Base-by-base conservation (phyloP, 2,329 filamentous ascomycete species). In the Neurospora crassa region DNA sequence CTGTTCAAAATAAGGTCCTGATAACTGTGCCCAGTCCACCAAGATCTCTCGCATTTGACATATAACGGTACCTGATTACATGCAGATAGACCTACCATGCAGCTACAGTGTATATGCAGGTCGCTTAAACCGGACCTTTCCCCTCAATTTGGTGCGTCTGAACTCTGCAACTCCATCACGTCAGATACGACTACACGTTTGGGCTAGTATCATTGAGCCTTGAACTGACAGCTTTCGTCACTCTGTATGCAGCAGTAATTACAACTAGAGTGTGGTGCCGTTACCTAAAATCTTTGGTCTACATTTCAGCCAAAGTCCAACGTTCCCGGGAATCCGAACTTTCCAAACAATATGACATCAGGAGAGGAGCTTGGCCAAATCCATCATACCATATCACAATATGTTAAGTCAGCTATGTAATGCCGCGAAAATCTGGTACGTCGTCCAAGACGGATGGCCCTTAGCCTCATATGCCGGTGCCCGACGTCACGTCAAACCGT, bases 381-480 rank as follows among this genome's bases (percentile, higher is more conserved):
- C 29, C 7, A n/a, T 63, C 3, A 37, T 63, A 63, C n/a, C 10
- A 18, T 63, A 63, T 37, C 10, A 11, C 24, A 37, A 63, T 16
- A 37, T 37, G 14, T 34, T 5, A 63, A 63, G 53, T 16, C 4
- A 63, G 8, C 29, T 63, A 63, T 29, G 29, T 6, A 37, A 63
- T 63, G 14, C 53, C 29, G 53, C 53, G 29, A n/a, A 63, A 29
- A 63, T 63, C 53, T 34, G 53, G 53, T 63, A 37, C 29, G 70
- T 69, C 45, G 63, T 70, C 67, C 40, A 69, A 68, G 59, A 70
- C n/a, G 63, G 7, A 70, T 24, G 63, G 7, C 68, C 70, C 24
- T 69, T 68, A 72, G 70, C 71, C 70, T 72, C 69, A 71, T 68
- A 41, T 71, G 70, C 70, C 68, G 71, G 67, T 68, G 68, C 67